phyloP scores from a whole-genome alignment of 345 rosid species.

The Camelina neglecta region DNA sequence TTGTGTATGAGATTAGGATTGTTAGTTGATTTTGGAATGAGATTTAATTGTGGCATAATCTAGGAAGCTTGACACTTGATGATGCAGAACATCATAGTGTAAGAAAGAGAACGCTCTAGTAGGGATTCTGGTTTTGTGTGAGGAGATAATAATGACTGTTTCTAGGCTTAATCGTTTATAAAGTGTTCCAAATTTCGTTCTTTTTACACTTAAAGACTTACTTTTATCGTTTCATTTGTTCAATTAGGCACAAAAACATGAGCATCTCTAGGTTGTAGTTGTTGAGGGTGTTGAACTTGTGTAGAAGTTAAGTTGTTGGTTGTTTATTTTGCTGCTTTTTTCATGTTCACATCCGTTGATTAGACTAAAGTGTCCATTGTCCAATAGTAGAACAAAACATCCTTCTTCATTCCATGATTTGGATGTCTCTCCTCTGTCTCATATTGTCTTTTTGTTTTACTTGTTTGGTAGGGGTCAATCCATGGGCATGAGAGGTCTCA shows the following conservation, averaged over 20 bases:
- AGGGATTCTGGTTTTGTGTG: background rate
- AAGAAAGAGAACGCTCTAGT: background rate
- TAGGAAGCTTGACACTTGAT: too few relatives aligned
- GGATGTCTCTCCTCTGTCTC: background rate
- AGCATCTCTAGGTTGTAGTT: background rate
- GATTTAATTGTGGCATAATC: too few relatives aligned
- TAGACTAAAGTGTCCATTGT: background rate
- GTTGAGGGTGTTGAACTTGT: background rate
- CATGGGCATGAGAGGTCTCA: background rate
- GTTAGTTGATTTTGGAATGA: too few relatives aligned
- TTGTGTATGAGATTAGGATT: too few relatives aligned
- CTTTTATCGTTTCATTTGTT: background rate
- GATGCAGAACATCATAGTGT: too few relatives aligned
- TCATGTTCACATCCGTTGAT: background rate
- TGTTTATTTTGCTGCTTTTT: background rate
- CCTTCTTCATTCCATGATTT: background rate
- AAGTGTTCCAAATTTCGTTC: background rate
- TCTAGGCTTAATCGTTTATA: background rate
- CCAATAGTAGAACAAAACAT: slow-evolving; percentile 16
- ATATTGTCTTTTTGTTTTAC: background rate
- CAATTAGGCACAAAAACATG: background rate
- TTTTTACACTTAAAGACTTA: background rate
- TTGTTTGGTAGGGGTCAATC: slow-evolving; percentile 1
- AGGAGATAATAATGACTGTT: background rate
- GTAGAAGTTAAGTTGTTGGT: background rate